Evolutionary conservation across 352 stramenopile species (phyloP), one percentile per base, ranked within the genome.

Genomic region (Saprolegnia diclina): DNA sequence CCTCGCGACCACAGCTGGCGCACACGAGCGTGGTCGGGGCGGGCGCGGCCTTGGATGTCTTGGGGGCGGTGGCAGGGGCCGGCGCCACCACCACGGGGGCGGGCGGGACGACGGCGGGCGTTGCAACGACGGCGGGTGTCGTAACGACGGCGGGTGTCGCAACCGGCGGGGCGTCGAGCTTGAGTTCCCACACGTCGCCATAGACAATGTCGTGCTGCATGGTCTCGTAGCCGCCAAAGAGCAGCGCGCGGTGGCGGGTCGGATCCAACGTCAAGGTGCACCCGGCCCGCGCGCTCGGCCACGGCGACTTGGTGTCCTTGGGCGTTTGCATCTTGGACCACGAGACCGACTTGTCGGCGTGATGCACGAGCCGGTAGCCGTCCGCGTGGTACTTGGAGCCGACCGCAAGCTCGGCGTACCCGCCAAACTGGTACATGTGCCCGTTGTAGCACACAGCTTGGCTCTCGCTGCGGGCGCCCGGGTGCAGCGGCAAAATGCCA

Each of bases 171-270:
- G 37, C 29, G 9, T 38, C 37, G 7, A 69, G 46, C 13, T 61
- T 50, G 22, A 69, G 50, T 38, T 69, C 63, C 63, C 63, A 69
- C 19, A 69, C 32, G 63, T 69, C 63, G 13, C 63, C 63, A 4
- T 69, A 55, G 0, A 69, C 63, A 37, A 69, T 69, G 32, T 69
- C 63, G 26, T 69, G 46, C 42, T 52, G 63, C 63, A 69, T 61
- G 19, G 63, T 69, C 21, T 69, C 63, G 26, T 69, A 69, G 13
- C 63, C 63, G 53, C 63, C 63, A 40, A 61, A 69, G 7, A 69
- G 37, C 2, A 69, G 37, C 29, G 50, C 50, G 24, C 63, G 63
- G 18, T 53, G 53, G 19, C 63, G 63, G 19, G 22, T 21, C 3
- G 63, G 38, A 24, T 69, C 63, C 1, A 69, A 18, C 26, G 63